Evolutionary conservation across 805 yeast genomes (phyloP), one percentile per base, ranked within the genome.

Genomic region (Kuraishia floccosa): DNA sequence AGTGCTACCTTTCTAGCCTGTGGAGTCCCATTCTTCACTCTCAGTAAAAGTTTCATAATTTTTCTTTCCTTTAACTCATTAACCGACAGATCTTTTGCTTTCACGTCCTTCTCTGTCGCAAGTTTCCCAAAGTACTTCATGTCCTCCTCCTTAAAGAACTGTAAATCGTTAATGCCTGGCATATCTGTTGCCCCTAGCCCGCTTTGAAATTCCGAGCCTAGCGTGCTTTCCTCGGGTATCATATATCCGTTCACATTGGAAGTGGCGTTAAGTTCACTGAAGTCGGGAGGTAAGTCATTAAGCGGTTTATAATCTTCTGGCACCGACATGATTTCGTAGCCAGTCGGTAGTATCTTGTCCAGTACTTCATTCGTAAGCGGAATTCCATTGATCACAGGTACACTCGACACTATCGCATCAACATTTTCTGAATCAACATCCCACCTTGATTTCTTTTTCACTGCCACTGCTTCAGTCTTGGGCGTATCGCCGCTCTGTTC

Each of bases 21-120:
- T 5, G 82, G 81, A 13, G 75, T 56, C 3, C 96, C 96, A 50
- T 87, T 86, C 45, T 85, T 86, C 25, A 86, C 64, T 39, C 68
- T 71, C 16, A 86, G 52, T 13, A 89, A 54, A 17, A 84, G 54
- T 27, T 65, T 65, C 70, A 81, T 60, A 15, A 82, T 71, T 30
- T 65, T 64, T 6, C 72, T 52, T 40, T 79, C 86, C 30, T 66
- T 66, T 27, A 58, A 52, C 37, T 80, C 89, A 3, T 67, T 75
- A 1, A 54, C 35, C 1, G 74, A 49, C 16, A 72, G 37, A 2
- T 52, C 52, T 1, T 52, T 46, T 17, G 56, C 52, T 4, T 47
- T 42, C 2, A 40, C 37, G 19, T 56, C 46, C 16, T 50, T 52
- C 1, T 53, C 43, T 6, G 46, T 39, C 3, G 76, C 47, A 7